Evolutionary conservation across 495 filamentous ascomycete genomes (phyloP).

Genomic region (Hyaloscypha finlandica): DNA sequence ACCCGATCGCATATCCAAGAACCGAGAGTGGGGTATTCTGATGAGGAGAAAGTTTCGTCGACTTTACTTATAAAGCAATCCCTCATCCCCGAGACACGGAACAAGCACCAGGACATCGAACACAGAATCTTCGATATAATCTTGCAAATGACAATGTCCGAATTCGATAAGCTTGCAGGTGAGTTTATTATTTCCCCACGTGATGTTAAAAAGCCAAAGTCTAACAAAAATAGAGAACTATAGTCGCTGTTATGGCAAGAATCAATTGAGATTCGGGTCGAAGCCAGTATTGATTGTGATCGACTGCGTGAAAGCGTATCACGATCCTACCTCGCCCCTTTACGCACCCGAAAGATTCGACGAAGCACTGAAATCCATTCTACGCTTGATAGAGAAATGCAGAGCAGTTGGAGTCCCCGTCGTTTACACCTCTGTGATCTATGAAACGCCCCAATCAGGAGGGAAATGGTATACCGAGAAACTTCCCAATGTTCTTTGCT

Average conservation of each 20-base stretch:
- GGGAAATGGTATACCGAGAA: constrained; percentile 18
- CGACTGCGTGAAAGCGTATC: constrained; percentile 17
- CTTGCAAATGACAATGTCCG: too few relatives aligned
- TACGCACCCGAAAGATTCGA: constrained; percentile 20
- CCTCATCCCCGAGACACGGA: too few relatives aligned
- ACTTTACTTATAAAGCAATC: too few relatives aligned
- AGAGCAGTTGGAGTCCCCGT: constrained; percentile 1
- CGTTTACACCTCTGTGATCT: constrained; percentile 13
- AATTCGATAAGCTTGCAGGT: too few relatives aligned
- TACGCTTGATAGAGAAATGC: constrained; percentile 13
- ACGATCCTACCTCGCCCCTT: constrained; percentile 11
- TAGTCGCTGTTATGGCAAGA: constrained; percentile 15
- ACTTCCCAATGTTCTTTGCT: constrained; percentile 12
- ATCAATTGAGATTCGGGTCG: constrained; percentile 9
- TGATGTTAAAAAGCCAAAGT: too few relatives aligned
- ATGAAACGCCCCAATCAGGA: constrained; percentile 8
- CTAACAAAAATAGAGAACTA: constrained; percentile 7
- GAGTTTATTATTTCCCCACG: too few relatives aligned
- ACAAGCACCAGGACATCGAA: too few relatives aligned
- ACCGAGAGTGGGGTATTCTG: too few relatives aligned
- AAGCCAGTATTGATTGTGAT: constrained; percentile 16
- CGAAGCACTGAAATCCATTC: constrained; percentile 12
- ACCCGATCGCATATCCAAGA: too few relatives aligned
- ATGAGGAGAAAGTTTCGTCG: too few relatives aligned
- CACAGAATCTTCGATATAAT: too few relatives aligned